phyloP scores from a whole-genome alignment of 2,329 filamentous ascomycete genomes.

The Raffaelea ambrosiae region DNA sequence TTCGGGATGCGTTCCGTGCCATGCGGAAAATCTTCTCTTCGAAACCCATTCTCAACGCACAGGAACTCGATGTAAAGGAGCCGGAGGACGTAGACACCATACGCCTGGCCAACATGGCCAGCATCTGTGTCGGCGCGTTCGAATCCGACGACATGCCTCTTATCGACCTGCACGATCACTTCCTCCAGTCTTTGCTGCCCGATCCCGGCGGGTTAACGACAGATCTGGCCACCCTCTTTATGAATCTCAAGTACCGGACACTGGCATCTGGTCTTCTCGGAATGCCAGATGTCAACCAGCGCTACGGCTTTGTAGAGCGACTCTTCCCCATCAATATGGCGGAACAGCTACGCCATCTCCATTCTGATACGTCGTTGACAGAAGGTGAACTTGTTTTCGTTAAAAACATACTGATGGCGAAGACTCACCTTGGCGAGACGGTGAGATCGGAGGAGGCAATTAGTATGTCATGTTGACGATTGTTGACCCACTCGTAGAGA shows the following conservation, averaged over 20 bases:
- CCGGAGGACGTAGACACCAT: constrained; percentile 29
- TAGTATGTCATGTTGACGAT: constrained; percentile 12
- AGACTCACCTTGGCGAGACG: constrained; percentile 39
- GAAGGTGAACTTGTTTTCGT: constrained; percentile 13
- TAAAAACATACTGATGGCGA: constrained; percentile 16
- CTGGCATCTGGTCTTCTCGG: constrained; percentile 4
- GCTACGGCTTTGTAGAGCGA: constrained; percentile 34
- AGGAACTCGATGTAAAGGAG: constrained; percentile 29
- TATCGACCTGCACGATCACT: constrained; percentile 33
- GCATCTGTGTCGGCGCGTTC: constrained; percentile 32
- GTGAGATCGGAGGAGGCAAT: constrained; percentile 39
- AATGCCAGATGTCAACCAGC: constrained; percentile 8
- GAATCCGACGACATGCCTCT: constrained; percentile 29
- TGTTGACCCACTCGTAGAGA: background rate
- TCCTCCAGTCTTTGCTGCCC: constrained; percentile 34
- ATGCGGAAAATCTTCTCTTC: constrained; percentile 25
- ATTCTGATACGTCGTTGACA: constrained; percentile 20
- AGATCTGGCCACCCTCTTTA: constrained; percentile 32
- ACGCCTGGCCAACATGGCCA: constrained; percentile 40
- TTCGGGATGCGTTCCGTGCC: constrained; percentile 23
- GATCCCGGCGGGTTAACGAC: constrained; percentile 29
- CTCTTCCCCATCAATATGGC: constrained; percentile 50
- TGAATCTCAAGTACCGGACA: constrained; percentile 35
- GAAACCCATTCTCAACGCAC: constrained; percentile 21
- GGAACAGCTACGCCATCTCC: constrained; percentile 29